A percentile compares a stretch with the other conserved stretches of the same genome.
These are phyloP conservation scores for Leishmania lainsoni DNA, from an alignment of 208 protist genomes.

Conservation along the genomic window DNA sequence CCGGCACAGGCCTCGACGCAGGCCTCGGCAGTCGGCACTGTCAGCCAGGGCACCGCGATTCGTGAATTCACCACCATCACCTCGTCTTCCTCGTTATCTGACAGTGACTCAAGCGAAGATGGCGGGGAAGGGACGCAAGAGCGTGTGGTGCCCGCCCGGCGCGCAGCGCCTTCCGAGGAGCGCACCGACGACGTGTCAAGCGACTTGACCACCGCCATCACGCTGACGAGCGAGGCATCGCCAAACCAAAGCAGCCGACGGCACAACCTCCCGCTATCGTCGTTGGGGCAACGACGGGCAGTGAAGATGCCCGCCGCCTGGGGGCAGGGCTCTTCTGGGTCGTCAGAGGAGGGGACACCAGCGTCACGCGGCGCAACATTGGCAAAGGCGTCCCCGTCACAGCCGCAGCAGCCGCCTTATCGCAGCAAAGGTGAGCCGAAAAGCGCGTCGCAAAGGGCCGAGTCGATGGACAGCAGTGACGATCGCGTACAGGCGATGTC, in stretches of 20 bases:
- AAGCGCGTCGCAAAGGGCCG: not conserved
- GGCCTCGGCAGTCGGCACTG: slow-evolving; percentile 12
- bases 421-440: not conserved
- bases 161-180: slow-evolving; percentile 10
- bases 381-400: not conserved
- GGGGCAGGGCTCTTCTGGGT: not conserved
- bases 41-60: slow-evolving; percentile 19
- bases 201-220: slow-evolving; percentile 24
- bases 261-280: not conserved
- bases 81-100: slow-evolving; percentile 16
- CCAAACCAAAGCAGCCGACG: not conserved
- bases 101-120: slow-evolving; percentile 13
- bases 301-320: not conserved
- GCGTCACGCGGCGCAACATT: not conserved
- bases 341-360: slow-evolving; percentile 6
- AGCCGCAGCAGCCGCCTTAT: not conserved
- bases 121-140: not conserved
- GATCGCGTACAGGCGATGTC: slow-evolving; percentile 8
- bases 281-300: not conserved
- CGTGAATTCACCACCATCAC: slow-evolving; percentile 26
- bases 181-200: slow-evolving; percentile 34
- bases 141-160: not conserved
- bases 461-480: not conserved
- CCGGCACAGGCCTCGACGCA: slow-evolving; percentile 10
- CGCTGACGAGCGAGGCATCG: slow-evolving; percentile 17